phyloP scores from a whole-genome alignment of 2,329 filamentous ascomycete species.

The Colletotrichum lini region DNA sequence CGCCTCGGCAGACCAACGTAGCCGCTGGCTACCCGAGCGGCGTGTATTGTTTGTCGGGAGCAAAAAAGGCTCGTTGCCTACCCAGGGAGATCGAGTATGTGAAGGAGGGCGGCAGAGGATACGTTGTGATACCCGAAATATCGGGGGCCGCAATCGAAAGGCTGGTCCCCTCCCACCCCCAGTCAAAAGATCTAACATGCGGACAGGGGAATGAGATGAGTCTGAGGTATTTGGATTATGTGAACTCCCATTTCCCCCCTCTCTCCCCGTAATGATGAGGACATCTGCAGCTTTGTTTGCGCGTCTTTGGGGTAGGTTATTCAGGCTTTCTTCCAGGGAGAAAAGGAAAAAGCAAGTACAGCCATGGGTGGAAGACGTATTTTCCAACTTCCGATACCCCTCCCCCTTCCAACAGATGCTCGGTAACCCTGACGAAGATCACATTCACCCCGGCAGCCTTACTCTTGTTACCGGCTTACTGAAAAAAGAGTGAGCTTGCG shows the following conservation, averaged over 20 bases:
- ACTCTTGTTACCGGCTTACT: no score
- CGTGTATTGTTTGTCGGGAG: conserved; percentile 1
- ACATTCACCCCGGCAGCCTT: no score
- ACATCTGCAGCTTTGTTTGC: conserved; percentile 32
- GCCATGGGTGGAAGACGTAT: background rate
- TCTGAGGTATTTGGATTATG: conserved; percentile 10
- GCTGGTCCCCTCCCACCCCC: background rate
- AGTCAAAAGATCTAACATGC: conserved; percentile 7
- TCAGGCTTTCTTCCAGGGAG: no score
- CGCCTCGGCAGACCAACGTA: background rate
- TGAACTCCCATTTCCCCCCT: background rate
- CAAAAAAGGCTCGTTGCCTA: background rate
- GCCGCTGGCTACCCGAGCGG: background rate
- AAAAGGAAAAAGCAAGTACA: conserved; percentile 29
- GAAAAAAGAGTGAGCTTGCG: no score
- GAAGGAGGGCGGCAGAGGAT: conserved; percentile 4
- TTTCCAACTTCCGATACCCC: no score
- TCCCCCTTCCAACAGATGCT: background rate
- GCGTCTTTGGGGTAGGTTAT: background rate
- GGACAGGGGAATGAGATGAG: background rate
- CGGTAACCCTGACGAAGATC: conserved; percentile 16
- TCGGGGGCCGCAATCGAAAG: conserved; percentile 15
- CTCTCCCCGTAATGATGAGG: conserved; percentile 21
- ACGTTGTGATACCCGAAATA: conserved; percentile 15
- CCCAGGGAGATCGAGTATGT: background rate